Conservation (phyloP, 345 rosid genomes). For the Pelargonium nanum region DNA sequence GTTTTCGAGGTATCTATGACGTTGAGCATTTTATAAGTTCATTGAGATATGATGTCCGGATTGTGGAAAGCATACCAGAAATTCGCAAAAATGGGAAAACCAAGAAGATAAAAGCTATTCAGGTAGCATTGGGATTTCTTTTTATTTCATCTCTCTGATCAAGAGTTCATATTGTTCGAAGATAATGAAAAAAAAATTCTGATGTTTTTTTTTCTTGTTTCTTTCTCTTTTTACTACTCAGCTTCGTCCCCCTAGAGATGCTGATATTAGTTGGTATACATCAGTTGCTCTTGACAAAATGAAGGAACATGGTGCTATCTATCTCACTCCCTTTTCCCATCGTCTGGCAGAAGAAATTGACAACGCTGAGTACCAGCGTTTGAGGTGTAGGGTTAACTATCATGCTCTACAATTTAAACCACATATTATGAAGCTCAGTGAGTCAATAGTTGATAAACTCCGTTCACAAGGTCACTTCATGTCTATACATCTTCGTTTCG, state of each 20-base stretch:
- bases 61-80: slow-evolving; percentile 87
- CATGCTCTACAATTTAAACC: slow-evolving; percentile 96
- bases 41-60: slow-evolving; percentile 68
- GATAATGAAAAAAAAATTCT: not conserved
- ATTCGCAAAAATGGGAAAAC: slow-evolving; percentile 75
- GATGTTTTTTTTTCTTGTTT: not conserved
- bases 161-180: not conserved
- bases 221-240: slow-evolving; percentile 18
- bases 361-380: slow-evolving; percentile 78
- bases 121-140: slow-evolving; percentile 32
- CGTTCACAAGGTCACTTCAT: slow-evolving; percentile 93
- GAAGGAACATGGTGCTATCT: slow-evolving; percentile 91
- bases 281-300: slow-evolving; percentile 73
- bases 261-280: slow-evolving; percentile 81
- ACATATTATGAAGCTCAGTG: slow-evolving; percentile 78
- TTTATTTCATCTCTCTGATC: not conserved
- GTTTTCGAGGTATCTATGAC: slow-evolving; percentile 91
- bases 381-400: slow-evolving; percentile 98
- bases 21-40: slow-evolving; percentile 83
- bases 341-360: slow-evolving; percentile 95
- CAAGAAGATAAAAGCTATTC: slow-evolving; percentile 79
- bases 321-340: slow-evolving; percentile 95
- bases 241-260: slow-evolving; percentile 93
- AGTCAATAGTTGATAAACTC: slow-evolving; percentile 86
- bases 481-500: slow-evolving; percentile 99